A percentile compares a stretch with the other conserved stretches of the same genome.
Conservation (phyloP, 192 early-diverging fungal species). For the Coemansia sp. region DNA sequence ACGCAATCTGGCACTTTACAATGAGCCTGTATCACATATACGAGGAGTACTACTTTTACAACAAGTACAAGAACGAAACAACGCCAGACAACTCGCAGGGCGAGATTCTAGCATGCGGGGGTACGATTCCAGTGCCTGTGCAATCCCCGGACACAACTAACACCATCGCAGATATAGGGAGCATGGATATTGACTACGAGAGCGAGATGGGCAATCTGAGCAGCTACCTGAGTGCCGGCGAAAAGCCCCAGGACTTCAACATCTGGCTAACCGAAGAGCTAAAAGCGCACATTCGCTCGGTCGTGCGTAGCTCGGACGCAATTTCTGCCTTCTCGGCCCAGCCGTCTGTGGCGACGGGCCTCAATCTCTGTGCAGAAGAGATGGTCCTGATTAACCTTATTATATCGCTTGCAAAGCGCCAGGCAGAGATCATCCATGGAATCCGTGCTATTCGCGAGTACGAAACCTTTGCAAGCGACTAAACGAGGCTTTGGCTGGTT, state of each 20-base stretch:
- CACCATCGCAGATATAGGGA: constrained; percentile 1
- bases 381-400: constrained; percentile 48
- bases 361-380: constrained; percentile 44
- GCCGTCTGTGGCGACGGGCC: constrained; percentile 36
- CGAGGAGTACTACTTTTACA: constrained; percentile 52
- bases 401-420: constrained; percentile 42
- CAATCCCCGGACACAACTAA: constrained; percentile 6
- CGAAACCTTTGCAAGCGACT: constrained; percentile 6
- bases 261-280: constrained; percentile 44
- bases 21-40: constrained; percentile 50
- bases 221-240: constrained; percentile 7
- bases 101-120: background rate
- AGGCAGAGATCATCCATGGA: constrained; percentile 49
- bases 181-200: constrained; percentile 14
- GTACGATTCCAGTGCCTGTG: constrained; percentile 19
- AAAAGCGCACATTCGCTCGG: constrained; percentile 42
- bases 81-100: constrained; percentile 29
- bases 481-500: background rate
- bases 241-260: constrained; percentile 25
- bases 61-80: constrained; percentile 35
- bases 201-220: constrained; percentile 13
- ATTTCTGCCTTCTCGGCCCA: constrained; percentile 30
- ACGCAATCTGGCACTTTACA: constrained; percentile 52
- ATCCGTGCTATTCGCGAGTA: constrained; percentile 48
- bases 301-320: constrained; percentile 28